These are phyloP conservation scores for Pseudogymnoascus pannorum DNA, from an alignment of 2,329 filamentous ascomycete species.

Conservation along the genomic window DNA sequence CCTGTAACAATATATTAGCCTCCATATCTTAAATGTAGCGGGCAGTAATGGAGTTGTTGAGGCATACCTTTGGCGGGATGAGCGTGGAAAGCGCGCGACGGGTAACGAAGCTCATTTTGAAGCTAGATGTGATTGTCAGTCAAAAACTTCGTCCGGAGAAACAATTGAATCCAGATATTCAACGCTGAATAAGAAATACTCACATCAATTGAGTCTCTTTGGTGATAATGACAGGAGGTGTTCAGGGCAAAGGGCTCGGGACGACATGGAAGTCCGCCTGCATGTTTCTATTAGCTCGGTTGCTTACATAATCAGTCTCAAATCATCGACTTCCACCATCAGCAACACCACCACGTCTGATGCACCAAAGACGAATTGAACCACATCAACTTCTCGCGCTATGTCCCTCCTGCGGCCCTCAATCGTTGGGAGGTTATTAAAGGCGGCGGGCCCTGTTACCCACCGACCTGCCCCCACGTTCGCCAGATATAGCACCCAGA, in stretches of 20 bases:
- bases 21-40: background rate
- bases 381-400: constrained; percentile 22
- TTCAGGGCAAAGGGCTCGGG: constrained; percentile 15
- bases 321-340: constrained; percentile 10
- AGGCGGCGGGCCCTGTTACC: constrained; percentile 35
- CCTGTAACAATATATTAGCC: constrained; percentile 21
- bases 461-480: constrained; percentile 35
- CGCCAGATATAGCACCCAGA: constrained; percentile 45
- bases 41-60: constrained; percentile 5
- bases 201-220: constrained; percentile 27
- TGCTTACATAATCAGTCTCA: constrained; percentile 18
- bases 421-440: constrained; percentile 45
- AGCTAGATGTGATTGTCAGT: constrained; percentile 25
- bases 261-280: constrained; percentile 13
- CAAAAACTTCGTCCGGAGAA: constrained; percentile 22
- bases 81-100: constrained; percentile 94
- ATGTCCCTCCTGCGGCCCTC: constrained; percentile 63
- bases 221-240: constrained; percentile 17
- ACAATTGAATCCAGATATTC: background rate
- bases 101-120: constrained; percentile 86
- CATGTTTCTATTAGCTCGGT: constrained; percentile 11
- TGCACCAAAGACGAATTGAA: constrained; percentile 10
- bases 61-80: constrained; percentile 91
- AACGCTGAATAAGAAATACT: constrained; percentile 10
- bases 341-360: constrained; percentile 11